Base-by-base conservation (phyloP, 495 filamentous ascomycete species). In the Staphylotrichum tortipilum region DNA sequence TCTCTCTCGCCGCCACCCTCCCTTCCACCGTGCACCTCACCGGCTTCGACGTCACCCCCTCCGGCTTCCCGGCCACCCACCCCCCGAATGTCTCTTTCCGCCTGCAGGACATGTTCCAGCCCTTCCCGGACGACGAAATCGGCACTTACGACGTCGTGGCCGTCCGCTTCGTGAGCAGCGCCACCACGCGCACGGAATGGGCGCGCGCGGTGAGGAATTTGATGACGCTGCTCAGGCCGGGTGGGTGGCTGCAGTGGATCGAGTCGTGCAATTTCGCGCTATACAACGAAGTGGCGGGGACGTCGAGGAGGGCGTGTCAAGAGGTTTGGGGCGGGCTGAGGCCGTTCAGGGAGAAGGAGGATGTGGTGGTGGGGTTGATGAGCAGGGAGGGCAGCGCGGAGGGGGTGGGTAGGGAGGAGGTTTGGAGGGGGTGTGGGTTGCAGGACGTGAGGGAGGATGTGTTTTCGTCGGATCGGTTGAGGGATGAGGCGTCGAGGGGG, bases 61-160 rank as follows among this genome's bases (percentile, higher is more conserved):
- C 62, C n/a, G 44, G 59, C 6, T 72, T 72, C 43, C 67, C 61
- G 7, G 31, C 60, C 0, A 56, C 37, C 9, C 49, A 59, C 14
- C 68, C 68, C 0, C 7, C 51, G 7, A 68, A 68, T 36, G 55
- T 72, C 3, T 38, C 58, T 0, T 51, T 74, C 34, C 46, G 55
- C 26, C 29, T 58, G 11, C 62, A 67, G 10, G 60, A 72, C 50
- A 61, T 71, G 47, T 54, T 59, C 23, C 34, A 41, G 14, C 65
- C 69, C 7, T 62, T 72, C 29, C 63, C 67, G 0, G 49, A 47
- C 3, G 50, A 61, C 2, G 47, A 69, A 17, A 7, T 52, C 24
- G 60, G 60, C 21, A 60, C 51, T 18, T 75, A 65, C 51, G 70
- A 73, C 36, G 36, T 75, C 14, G 64, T 72, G 15, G 64, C 67